Conservation (phyloP, 139 green algal species). For the Chloropicon primus region DNA sequence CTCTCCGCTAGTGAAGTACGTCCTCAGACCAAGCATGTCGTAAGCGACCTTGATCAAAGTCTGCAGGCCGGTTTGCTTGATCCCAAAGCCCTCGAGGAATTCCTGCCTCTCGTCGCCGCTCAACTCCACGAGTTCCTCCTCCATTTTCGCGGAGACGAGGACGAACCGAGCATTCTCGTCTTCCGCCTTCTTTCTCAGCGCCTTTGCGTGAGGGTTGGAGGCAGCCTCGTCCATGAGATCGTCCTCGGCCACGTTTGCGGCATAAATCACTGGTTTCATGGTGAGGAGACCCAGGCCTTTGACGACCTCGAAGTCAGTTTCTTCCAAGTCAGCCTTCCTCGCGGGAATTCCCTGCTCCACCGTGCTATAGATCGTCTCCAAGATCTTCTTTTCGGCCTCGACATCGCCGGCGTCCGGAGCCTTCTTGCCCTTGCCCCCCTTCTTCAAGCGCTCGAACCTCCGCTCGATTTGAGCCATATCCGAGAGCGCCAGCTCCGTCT, state of each 20-base stretch:
- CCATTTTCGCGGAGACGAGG: slow-evolving; percentile 35
- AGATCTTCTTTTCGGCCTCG: slow-evolving; percentile 41
- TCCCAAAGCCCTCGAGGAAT: background rate
- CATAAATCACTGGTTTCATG: slow-evolving; percentile 49
- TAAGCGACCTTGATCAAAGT: slow-evolving; percentile 61
- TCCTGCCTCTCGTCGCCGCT: background rate
- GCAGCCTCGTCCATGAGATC: slow-evolving; percentile 63
- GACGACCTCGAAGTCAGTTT: slow-evolving; percentile 20
- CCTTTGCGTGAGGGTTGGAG: slow-evolving; percentile 71
- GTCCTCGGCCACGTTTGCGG: slow-evolving; percentile 80
- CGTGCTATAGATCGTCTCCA: slow-evolving; percentile 39
- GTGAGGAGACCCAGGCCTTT: slow-evolving; percentile 65
- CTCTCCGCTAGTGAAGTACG: slow-evolving; percentile 95
- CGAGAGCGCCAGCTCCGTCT: slow-evolving; percentile 85
- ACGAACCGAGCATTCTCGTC: slow-evolving; percentile 28
- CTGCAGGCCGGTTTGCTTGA: slow-evolving; percentile 58
- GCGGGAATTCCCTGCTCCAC: slow-evolving; percentile 60
- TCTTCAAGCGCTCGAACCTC: slow-evolving; percentile 68
- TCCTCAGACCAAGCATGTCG: slow-evolving; percentile 73
- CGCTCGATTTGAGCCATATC: slow-evolving; percentile 81
- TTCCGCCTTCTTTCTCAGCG: slow-evolving; percentile 41
- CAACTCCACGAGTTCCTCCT: slow-evolving; percentile 77
- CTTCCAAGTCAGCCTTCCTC: slow-evolving; percentile 45
- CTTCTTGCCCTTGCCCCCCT: slow-evolving; percentile 39
- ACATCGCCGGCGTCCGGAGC: background rate